Base-by-base conservation (phyloP, 257 asterid genomes). In the Lycium ferocissimum region DNA sequence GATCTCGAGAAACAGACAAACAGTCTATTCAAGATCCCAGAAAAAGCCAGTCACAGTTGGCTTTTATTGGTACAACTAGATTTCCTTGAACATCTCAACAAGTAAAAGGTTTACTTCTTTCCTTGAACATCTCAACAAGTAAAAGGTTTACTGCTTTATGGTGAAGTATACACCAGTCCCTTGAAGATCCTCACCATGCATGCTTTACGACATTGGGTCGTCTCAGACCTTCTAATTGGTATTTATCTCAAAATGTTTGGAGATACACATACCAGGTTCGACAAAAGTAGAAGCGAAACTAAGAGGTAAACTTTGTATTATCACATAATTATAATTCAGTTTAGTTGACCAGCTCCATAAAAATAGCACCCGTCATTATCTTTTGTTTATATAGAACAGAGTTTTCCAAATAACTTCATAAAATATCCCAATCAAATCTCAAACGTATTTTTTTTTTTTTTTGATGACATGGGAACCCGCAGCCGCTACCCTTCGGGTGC, bases 41-140 rank as follows among this genome's bases (percentile, higher is more conserved):
- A 13, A 76, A 20, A 76, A 14, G 1, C 13, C 63, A 40, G n/a
- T 11, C 5, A 38, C 18, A 51, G 82, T 13, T 76, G 45, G 40
- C 82, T 22, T 76, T 51, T 76, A 22, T 76, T 76, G 63, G 45
- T 49, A 76, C 14, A 51, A 53, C 82, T 76, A 53, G 82, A 76
- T 76, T 26, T 76, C 62, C 59, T 76, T 12, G 26, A 51, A 76
- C 45, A 76, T 76, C 63, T 76, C 22, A 51, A 51, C 62, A 76
- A 76, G 81, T 49, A 76, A 49, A 76, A 54, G 63, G 63, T 26
- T 76, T 76, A 51, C 56, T 51, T 63, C 35, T 76, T 76, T 76
- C 62, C 59, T 76, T 12, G 26, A 51, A 76, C 45, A 76, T 76
- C 63, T 76, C 22, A 51, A 51, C 62, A 76, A 76, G 81, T 49